These are phyloP conservation scores for Colletotrichum viniferum DNA, from an alignment of 2,329 filamentous ascomycete species.

Conservation along the genomic window DNA sequence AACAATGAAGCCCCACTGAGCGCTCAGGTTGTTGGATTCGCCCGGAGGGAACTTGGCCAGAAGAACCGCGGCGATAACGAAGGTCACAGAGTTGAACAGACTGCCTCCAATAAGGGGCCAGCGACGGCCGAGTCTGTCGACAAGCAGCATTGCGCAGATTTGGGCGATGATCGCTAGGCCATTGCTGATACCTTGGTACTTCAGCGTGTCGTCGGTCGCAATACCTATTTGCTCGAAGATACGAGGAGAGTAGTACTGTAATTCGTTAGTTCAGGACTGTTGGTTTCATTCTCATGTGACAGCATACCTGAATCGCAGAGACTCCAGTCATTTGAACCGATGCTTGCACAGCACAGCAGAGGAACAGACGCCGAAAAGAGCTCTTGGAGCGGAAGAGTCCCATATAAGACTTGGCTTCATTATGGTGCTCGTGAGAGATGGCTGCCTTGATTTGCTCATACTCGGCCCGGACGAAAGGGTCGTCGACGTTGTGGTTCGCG, in stretches of 20 bases:
- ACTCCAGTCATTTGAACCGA: conserved; percentile 78
- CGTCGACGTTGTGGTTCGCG: conserved; percentile 65
- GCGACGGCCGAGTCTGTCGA: conserved; percentile 73
- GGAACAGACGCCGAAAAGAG: conserved; percentile 72
- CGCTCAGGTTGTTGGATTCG: conserved; percentile 36
- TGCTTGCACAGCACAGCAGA: conserved; percentile 72
- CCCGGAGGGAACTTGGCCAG: conserved; percentile 63
- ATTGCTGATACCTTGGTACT: conserved; percentile 77
- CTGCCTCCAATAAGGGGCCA: conserved; percentile 76
- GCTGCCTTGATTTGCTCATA: conserved; percentile 71
- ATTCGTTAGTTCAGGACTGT: not conserved
- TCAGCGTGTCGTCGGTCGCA: conserved; percentile 64
- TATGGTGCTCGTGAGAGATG: conserved; percentile 68
- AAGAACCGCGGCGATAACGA: conserved; percentile 68
- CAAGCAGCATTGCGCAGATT: conserved; percentile 68
- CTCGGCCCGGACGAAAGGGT: conserved; percentile 50
- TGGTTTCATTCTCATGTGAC: conserved; percentile 27
- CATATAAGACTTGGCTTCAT: conserved; percentile 70
- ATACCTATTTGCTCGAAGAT: conserved; percentile 77
- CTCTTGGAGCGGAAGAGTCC: conserved; percentile 68
- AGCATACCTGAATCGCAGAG: conserved; percentile 69
- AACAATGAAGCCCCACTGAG: conserved; percentile 70
- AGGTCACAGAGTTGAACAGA: conserved; percentile 71
- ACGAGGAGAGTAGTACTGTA: conserved; percentile 65
- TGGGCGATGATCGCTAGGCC: conserved; percentile 73